Conservation (phyloP, 2,329 filamentous ascomycete species). For the Fusarium udum region DNA sequence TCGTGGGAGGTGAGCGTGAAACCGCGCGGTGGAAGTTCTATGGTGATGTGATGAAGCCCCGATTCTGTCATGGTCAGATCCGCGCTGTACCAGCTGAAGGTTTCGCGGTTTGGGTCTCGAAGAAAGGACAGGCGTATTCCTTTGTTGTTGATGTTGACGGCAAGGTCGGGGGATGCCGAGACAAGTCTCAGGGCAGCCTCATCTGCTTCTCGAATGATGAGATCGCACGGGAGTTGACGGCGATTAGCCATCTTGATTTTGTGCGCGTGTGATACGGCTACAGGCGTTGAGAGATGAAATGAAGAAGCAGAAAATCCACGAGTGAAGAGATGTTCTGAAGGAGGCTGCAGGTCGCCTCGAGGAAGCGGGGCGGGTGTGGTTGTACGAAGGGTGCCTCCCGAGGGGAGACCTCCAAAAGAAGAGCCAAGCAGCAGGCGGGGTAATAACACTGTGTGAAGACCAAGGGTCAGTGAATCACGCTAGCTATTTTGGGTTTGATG, state of each 20-base stretch:
- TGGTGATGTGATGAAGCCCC: rapidly evolving
- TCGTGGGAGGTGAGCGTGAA: rapidly evolving
- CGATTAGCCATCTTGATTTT: not conserved
- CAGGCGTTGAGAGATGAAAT: rapidly evolving
- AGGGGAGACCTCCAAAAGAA: not conserved
- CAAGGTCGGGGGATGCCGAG: rapidly evolving
- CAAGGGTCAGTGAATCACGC: not conserved
- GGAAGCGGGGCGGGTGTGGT: not conserved
- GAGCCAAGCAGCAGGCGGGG: not conserved
- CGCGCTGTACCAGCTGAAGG: not conserved
- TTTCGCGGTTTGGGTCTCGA: rapidly evolving
- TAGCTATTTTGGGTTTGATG: not conserved
- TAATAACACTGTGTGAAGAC: not conserved
- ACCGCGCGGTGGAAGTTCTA: not conserved
- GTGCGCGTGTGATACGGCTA: rapidly evolving
- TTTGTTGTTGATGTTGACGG: not conserved
- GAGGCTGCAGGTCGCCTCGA: rapidly evolving
- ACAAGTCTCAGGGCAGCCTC: not conserved
- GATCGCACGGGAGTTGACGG: rapidly evolving
- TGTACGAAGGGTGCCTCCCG: not conserved
- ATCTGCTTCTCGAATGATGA: not conserved
- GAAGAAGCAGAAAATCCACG: not conserved
- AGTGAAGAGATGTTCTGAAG: not conserved
- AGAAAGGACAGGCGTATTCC: rapidly evolving
- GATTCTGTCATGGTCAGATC: not conserved